Evolutionary conservation across 2,329 filamentous ascomycete genomes (phyloP).

Genomic region (Teratosphaeria viscida): DNA sequence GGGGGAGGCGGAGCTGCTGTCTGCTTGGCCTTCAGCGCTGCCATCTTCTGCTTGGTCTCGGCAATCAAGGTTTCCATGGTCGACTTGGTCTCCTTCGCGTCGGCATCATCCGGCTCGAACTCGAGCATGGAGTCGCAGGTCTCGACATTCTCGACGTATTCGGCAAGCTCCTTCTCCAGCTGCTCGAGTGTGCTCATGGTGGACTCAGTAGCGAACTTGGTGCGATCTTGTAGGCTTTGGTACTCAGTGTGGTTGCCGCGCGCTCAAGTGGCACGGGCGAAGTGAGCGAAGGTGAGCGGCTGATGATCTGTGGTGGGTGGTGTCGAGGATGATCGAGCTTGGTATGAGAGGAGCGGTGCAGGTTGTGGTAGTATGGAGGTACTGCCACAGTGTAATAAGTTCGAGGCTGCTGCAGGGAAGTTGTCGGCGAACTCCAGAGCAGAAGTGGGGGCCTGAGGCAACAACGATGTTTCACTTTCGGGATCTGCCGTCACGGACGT

Average conservation of each 20-base stretch:
- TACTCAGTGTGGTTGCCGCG: conserved; percentile 1
- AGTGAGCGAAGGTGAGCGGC: not conserved
- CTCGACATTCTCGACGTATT: conserved; percentile 28
- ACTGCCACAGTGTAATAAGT: no score
- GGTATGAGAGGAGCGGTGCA: not conserved
- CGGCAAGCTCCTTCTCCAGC: conserved; percentile 62
- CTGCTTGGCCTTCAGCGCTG: conserved; percentile 46
- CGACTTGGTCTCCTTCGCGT: conserved; percentile 64
- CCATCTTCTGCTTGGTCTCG: conserved; percentile 68
- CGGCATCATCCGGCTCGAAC: conserved; percentile 62
- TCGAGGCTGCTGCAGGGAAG: not conserved
- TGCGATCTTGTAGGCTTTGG: not conserved
- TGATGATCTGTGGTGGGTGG: not conserved
- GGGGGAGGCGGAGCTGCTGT: conserved; percentile 5
- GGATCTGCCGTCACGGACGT: not conserved
- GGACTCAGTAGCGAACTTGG: conserved; percentile 10
- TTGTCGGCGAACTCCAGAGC: not conserved
- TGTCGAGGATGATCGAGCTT: not conserved
- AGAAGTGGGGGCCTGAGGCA: not conserved
- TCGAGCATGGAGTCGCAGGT: conserved; percentile 16
- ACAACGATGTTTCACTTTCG: not conserved
- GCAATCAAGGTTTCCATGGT: conserved; percentile 76
- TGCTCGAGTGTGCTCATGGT: conserved; percentile 54
- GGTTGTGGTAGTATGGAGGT: not conserved
- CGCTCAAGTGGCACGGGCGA: not conserved